Percentiles rank a stretch among this genome's conserved stretches.
Evolutionary conservation across 148 eudicot species (phyloP).

Genomic region (Rhododendron ovatum): DNA sequence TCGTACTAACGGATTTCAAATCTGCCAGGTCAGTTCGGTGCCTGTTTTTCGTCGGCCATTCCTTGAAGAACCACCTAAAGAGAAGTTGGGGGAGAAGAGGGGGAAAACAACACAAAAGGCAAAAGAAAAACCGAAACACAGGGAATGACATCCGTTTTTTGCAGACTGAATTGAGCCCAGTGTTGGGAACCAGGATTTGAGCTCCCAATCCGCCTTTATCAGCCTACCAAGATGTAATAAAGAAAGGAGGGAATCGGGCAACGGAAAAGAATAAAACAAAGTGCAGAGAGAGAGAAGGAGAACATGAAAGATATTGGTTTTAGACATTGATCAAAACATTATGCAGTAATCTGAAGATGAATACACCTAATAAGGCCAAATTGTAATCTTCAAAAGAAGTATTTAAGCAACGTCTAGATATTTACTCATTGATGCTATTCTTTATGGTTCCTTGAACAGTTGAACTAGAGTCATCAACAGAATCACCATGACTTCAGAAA

Average conservation of each 20-base stretch:
- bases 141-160: neutral
- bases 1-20: neutral
- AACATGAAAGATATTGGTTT: neutral
- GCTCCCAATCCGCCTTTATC: slow-evolving; percentile 16
- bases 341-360: neutral
- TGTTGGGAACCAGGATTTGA: slow-evolving; percentile 4
- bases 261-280: neutral
- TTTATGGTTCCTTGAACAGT: neutral
- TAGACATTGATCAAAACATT: slow-evolving; percentile 14
- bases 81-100: neutral
- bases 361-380: neutral
- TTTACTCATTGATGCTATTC: neutral
- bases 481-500: neutral
- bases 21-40: neutral
- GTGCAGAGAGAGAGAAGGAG: neutral
- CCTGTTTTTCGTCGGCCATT: neutral
- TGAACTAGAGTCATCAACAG: neutral
- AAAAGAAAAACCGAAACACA: neutral
- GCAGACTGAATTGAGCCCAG: neutral
- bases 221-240: slow-evolving; percentile 18
- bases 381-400: neutral
- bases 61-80: slow-evolving; percentile 14
- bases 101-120: too few relatives aligned
- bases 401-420: neutral
- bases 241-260: neutral